Evolutionary conservation across 768 basidiomycete genomes (phyloP), one percentile per base, ranked within the genome.

Genomic region (Ramaria rubella): DNA sequence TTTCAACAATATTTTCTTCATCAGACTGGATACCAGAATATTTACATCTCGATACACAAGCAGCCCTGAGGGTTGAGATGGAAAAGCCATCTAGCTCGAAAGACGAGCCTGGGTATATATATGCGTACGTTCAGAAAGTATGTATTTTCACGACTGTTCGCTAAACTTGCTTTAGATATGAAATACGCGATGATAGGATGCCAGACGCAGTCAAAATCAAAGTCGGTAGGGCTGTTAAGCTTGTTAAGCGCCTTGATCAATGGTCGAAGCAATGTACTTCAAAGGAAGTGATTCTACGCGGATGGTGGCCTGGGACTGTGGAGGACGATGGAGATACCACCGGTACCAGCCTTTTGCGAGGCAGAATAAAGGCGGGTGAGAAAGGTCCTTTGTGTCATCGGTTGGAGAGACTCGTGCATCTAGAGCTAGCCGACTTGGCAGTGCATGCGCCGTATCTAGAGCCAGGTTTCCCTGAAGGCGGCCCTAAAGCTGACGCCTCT

Each of bases 221-320:
- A 74, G 86, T 91, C 24, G 91, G 90, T 15, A 80, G 90, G 31
- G 77, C 90, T 1, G 78, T 80, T 33, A 90, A 90, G 65, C 76
- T 90, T 23, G 78, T 75, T 29, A 85, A 84, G 62, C 76, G 90
- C 29, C 75, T 90, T 45, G 81, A 85, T 64, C 78, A 93, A 62
- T 92, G 90, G 90, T 76, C 76, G 21, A 90, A 86, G 62, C 87
- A 89, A 62, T 93, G 90, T 58, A 80, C 80, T 4, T 87, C 87
- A 7, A 87, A 86, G 67, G 79, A 83, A 61, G 86, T 85, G 51
- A 78, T 89, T 34, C 69, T 87, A 15, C 77, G 87, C 43, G 88
- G 87, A 1, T 86, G 79, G 72, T 90, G 83, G 76, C 90, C 90
- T 1, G 79, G 78, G 21, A 73, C 73, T 29, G 72, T 75, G 27